These are phyloP conservation scores for Penicillium egyptiacum DNA, from an alignment of 495 filamentous ascomycete genomes.

Conservation along the genomic window DNA sequence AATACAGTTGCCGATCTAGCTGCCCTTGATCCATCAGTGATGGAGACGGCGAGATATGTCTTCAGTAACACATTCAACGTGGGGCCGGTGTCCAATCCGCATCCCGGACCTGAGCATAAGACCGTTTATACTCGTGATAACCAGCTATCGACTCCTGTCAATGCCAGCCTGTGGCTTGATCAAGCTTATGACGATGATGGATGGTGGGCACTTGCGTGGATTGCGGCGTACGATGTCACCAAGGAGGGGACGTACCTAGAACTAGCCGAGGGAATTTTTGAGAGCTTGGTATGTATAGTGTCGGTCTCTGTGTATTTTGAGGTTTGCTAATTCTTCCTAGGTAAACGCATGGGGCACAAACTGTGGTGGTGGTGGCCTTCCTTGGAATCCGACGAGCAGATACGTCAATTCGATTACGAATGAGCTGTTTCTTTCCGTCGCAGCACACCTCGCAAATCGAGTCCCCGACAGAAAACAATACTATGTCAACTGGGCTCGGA, in stretches of 20 bases:
- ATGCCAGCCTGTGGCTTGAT: conserved; percentile 48
- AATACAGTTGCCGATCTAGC: conserved; percentile 65
- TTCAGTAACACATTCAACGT: conserved; percentile 45
- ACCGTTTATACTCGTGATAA: conserved; percentile 13
- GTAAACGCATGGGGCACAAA: conserved; percentile 49
- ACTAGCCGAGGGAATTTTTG: conserved; percentile 59
- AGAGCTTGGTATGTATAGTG: conserved; percentile 49
- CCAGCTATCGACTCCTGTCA: conserved; percentile 11
- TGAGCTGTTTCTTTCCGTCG: conserved; percentile 69
- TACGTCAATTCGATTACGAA: conserved; percentile 75
- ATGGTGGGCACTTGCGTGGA: conserved; percentile 71
- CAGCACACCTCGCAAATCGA: conserved; percentile 72
- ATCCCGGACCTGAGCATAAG: conserved; percentile 22
- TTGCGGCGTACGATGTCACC: conserved; percentile 64
- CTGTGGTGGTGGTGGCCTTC: conserved; percentile 56
- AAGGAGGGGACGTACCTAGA: conserved; percentile 53
- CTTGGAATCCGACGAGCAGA: conserved; percentile 61
- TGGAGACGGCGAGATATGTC: conserved; percentile 34
- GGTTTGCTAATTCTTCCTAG: conserved; percentile 17
- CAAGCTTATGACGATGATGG: conserved; percentile 70
- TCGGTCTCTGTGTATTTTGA: not conserved
- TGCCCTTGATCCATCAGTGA: conserved; percentile 36
- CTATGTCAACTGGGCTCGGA: conserved; percentile 57
- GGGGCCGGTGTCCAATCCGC: conserved; percentile 29
- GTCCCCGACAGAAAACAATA: conserved; percentile 46